Percentiles rank a stretch among this genome's conserved stretches.
phyloP scores from a whole-genome alignment of 345 rosid species.

The Noccaea bulbosa region DNA sequence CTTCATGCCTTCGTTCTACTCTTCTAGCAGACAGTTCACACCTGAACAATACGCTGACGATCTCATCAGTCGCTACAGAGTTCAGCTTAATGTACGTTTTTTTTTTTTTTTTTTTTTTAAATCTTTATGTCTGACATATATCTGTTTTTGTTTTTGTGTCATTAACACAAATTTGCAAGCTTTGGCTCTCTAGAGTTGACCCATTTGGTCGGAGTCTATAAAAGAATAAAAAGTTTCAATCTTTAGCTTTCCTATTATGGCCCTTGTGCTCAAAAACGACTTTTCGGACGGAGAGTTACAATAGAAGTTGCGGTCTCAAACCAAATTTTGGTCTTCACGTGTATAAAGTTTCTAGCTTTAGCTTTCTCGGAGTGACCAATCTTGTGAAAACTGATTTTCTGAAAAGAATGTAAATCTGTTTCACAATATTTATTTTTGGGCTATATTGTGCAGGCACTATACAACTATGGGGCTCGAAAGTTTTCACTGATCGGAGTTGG shows the following conservation, averaged over 20 bases:
- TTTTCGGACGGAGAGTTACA: not conserved
- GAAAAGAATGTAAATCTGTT: not conserved
- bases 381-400: not conserved
- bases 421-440: not conserved
- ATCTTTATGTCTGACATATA: no score
- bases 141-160: constrained; percentile 4
- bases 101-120: no score
- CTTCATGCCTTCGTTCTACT: constrained; percentile 78
- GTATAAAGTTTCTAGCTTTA: not conserved
- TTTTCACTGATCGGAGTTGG: constrained; percentile 60
- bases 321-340: not conserved
- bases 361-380: not conserved
- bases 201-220: constrained; percentile 26
- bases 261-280: not conserved
- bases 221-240: not conserved
- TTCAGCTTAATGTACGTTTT: constrained; percentile 60
- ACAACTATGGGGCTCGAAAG: constrained; percentile 66
- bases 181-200: not conserved
- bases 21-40: constrained; percentile 58
- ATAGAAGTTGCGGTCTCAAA: not conserved
- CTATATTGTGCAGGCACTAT: constrained; percentile 48
- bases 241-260: constrained; percentile 4
- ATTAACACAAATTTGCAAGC: not conserved
- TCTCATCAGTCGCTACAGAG: constrained; percentile 64
- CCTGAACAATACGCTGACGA: constrained; percentile 66